Evolutionary conservation across 2,329 filamentous ascomycete species (phyloP).

Genomic region (Didymella keratinophila): DNA sequence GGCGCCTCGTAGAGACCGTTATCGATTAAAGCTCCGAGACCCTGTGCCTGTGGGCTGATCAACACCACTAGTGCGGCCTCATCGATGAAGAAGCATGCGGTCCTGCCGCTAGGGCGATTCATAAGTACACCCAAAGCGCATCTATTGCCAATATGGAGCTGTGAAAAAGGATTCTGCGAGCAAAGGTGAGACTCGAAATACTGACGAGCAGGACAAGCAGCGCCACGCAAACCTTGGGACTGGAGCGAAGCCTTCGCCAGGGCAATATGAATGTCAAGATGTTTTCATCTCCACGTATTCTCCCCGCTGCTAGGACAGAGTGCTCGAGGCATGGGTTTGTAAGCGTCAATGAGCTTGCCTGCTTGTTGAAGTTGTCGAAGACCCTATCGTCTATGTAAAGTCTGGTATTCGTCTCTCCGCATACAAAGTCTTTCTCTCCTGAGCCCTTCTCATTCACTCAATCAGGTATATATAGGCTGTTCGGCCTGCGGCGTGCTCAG

Average conservation of each 20-base stretch:
- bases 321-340: neutral
- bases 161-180: neutral
- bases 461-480: neutral
- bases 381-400: neutral
- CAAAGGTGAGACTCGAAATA: neutral
- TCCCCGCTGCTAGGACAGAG: neutral
- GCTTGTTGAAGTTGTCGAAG: neutral
- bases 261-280: neutral
- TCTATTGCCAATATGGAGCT: neutral
- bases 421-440: neutral
- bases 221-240: neutral
- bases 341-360: neutral
- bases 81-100: neutral
- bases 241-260: neutral
- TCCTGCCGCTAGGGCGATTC: neutral
- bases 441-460: neutral
- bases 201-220: neutral
- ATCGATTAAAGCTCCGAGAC: neutral
- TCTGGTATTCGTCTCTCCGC: neutral
- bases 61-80: neutral
- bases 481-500: neutral
- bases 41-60: neutral
- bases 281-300: neutral
- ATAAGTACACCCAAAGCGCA: neutral
- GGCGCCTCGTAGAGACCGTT: neutral